Base-by-base conservation (phyloP, 495 filamentous ascomycete species). In the Barbatosphaeria neglecta region DNA sequence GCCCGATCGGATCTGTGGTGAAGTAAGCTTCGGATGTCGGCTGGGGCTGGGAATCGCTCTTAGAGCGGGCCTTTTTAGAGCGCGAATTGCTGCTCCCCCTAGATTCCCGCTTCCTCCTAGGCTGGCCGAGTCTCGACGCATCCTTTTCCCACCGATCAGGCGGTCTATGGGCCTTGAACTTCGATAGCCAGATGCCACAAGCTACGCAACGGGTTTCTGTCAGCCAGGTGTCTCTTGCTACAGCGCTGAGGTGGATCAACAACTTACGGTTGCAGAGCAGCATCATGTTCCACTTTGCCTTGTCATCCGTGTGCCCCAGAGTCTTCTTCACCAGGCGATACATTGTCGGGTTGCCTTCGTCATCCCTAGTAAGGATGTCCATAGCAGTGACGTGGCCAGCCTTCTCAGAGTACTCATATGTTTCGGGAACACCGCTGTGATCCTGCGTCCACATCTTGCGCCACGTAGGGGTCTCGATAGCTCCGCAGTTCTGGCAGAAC, bases 381-480 rank as follows among this genome's bases (percentile, higher is more conserved):
- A 87, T 75, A 40, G 70, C 75, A 8, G 83, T 77, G 15, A 83
- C 75, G 25, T 63, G 68, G 23, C 77, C 78, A 19, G 80, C 77
- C 51, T 83, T 81, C 35, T 82, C 78, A 4, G 82, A 81, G 31
- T 80, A 73, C 39, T 83, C 72, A 45, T 83, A 71, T 52, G 81
- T 72, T 9, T 72, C 62, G 10, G 84, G 82, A 22, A 65, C 67
- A 0, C 85, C 86, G 15, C 65, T 56, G 19, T 80, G 66, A 6
- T 82, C 71, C 55, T 85, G 86, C 9, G 76, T 75, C 75, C 82
- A 94, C 2, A 88, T 84, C 50, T 90, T 92, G 27, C 92, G 77
- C 92, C 92, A 98, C 0, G 89, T 94, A 0, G 90, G 85, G 1
- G 92, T 98, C 56, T 95, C 85, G 48, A 98, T 92, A 15, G 86